Conservation (phyloP, 768 basidiomycete genomes). For the Trametes gibbosa region DNA sequence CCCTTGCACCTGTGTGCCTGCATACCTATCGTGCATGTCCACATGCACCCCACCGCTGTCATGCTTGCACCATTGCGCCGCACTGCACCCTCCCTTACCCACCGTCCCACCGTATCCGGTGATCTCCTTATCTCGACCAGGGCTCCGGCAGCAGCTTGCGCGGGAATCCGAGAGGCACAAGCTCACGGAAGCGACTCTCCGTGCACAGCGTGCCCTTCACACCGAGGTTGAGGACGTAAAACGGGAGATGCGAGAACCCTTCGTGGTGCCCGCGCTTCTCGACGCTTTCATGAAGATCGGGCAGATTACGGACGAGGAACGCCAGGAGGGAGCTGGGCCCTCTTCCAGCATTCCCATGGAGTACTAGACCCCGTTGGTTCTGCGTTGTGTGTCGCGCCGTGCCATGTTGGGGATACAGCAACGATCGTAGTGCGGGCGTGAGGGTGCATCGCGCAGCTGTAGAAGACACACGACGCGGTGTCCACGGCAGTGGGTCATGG, state of each 20-base stretch:
- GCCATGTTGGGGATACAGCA: neutral
- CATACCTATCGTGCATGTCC: neutral
- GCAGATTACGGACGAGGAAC: conserved; percentile 25
- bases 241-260: conserved; percentile 27
- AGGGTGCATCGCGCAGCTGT: neutral
- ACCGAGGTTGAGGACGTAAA: conserved; percentile 26
- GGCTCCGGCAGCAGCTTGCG: conserved; percentile 21
- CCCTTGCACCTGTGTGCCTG: neutral
- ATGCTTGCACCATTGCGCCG: neutral
- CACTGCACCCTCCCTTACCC: neutral
- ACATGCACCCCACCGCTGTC: neutral
- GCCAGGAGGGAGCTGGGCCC: neutral
- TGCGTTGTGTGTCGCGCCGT: conserved; percentile 1
- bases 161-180: conserved; percentile 20
- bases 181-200: conserved; percentile 23
- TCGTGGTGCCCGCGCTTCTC: conserved; percentile 32
- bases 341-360: conserved; percentile 2
- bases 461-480: neutral
- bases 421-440: neutral
- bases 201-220: conserved; percentile 25
- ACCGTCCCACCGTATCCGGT: neutral
- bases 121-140: conserved; percentile 5
- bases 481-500: neutral
- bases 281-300: conserved; percentile 31
- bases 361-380: neutral